phyloP scores from a whole-genome alignment of 2,329 filamentous ascomycete genomes.

The Paecilomyces variotii region DNA sequence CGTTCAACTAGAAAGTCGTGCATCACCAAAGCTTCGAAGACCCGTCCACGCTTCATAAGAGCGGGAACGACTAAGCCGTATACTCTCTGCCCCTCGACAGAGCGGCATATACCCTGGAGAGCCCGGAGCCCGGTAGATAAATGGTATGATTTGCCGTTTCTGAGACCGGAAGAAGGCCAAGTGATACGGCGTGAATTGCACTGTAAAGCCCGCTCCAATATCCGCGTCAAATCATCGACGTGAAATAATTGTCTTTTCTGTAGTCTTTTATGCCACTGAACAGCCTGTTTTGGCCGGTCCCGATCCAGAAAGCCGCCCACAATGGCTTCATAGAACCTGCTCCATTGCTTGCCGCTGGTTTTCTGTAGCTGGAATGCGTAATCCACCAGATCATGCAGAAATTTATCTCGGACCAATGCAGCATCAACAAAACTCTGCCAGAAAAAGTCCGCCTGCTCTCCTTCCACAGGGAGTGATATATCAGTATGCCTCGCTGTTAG shows the following conservation, averaged over 20 bases:
- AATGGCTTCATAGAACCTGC: conserved; percentile 28
- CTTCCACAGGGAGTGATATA: conserved; percentile 27
- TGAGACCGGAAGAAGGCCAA: conserved; percentile 8
- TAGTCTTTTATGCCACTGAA: conserved; percentile 31
- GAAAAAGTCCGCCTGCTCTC: conserved; percentile 31
- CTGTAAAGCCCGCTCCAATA: conserved; percentile 21
- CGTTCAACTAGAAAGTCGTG: conserved; percentile 36
- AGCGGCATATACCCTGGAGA: conserved; percentile 36
- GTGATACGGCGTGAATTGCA: conserved; percentile 11
- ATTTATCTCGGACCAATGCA: conserved; percentile 23
- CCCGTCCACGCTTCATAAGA: conserved; percentile 30
- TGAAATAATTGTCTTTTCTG: conserved; percentile 26
- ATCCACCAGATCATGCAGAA: conserved; percentile 24
- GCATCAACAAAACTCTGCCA: conserved; percentile 33
- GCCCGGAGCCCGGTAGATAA: conserved; percentile 19
- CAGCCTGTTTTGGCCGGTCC: conserved; percentile 21
- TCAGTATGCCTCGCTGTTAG: conserved; percentile 22
- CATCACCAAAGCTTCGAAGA: conserved; percentile 37
- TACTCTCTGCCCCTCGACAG: conserved; percentile 28
- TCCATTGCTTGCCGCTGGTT: conserved; percentile 30
- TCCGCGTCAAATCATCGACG: conserved; percentile 20
- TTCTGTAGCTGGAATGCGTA: conserved; percentile 35
- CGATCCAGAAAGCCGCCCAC: conserved; percentile 27
- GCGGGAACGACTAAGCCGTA: conserved; percentile 37
- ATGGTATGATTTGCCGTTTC: conserved; percentile 4